A percentile compares a stretch with the other conserved stretches of the same genome.
phyloP scores from a whole-genome alignment of 768 basidiomycete species.

The Boletus coccyginus region DNA sequence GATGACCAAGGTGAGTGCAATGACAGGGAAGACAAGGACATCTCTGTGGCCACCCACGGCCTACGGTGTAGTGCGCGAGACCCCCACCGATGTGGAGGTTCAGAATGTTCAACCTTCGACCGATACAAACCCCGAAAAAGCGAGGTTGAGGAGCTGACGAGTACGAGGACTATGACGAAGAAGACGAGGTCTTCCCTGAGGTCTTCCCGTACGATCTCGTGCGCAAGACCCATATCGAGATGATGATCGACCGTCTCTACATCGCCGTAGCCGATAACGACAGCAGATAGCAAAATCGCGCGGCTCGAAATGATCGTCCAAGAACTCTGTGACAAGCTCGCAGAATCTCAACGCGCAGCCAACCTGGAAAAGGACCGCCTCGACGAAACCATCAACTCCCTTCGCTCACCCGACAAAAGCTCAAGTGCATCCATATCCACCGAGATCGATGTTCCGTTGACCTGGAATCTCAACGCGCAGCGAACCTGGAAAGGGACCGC shows the following conservation, averaged over 20 bases:
- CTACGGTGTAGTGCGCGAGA: neutral
- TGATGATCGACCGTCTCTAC: neutral
- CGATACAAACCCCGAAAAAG: neutral
- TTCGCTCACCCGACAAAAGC: too few species aligned
- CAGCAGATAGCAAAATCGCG: neutral
- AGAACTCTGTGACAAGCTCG: too few species aligned
- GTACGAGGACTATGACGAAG: too few species aligned
- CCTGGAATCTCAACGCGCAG: too few species aligned
- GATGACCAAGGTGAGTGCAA: neutral
- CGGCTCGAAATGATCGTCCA: too few species aligned
- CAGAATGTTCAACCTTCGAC: neutral
- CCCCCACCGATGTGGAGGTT: neutral
- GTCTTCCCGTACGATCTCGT: neutral
- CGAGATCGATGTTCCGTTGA: too few species aligned
- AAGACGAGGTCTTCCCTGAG: neutral
- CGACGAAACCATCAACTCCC: too few species aligned
- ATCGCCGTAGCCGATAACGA: conserved; percentile 4
- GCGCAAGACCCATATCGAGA: neutral
- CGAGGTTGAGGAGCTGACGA: neutral
- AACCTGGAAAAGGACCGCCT: too few species aligned
- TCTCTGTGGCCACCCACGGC: neutral
- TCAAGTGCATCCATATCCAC: too few species aligned
- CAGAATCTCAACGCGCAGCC: too few species aligned
- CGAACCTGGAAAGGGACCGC: too few species aligned
- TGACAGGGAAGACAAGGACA: neutral